phyloP scores from a whole-genome alignment of 192 early-diverging fungal genomes.

The Linnemannia schmuckeri region DNA sequence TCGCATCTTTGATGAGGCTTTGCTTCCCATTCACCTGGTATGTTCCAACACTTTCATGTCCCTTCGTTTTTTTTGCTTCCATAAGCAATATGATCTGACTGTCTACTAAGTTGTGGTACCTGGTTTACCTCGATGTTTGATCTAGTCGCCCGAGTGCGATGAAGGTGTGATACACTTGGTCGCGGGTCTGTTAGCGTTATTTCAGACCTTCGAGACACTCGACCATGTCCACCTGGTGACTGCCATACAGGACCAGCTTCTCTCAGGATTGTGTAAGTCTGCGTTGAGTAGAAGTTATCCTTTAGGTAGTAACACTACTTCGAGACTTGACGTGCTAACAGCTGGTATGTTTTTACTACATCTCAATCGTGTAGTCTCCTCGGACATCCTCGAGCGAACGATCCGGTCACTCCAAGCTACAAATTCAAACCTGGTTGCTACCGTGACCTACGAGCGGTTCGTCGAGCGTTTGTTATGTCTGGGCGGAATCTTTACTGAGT shows the following conservation, averaged over 20 bases:
- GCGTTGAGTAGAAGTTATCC: too few relatives aligned
- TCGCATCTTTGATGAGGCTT: background rate
- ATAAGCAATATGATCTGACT: background rate
- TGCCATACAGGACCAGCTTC: background rate
- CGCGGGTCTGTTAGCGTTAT: background rate
- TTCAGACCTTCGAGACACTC: background rate
- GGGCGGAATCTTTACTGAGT: background rate
- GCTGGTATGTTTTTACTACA: too few relatives aligned
- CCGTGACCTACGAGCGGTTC: background rate
- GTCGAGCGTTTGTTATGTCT: background rate
- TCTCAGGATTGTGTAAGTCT: constrained; percentile 6
- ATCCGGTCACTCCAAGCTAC: background rate
- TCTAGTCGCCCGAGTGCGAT: background rate
- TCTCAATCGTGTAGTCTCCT: background rate
- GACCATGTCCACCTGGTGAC: background rate
- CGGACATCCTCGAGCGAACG: background rate
- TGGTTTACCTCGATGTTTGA: background rate
- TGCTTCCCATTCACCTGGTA: constrained; percentile 4
- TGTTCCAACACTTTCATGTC: background rate
- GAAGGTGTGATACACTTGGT: background rate
- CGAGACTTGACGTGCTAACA: too few relatives aligned
- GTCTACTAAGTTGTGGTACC: background rate
- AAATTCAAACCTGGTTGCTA: background rate
- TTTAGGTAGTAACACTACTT: too few relatives aligned
- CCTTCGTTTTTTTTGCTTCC: background rate